Evolutionary conservation across 192 early-diverging fungal genomes (phyloP), one percentile per base, ranked within the genome.

Genomic region (Entomortierella chlamydospora): DNA sequence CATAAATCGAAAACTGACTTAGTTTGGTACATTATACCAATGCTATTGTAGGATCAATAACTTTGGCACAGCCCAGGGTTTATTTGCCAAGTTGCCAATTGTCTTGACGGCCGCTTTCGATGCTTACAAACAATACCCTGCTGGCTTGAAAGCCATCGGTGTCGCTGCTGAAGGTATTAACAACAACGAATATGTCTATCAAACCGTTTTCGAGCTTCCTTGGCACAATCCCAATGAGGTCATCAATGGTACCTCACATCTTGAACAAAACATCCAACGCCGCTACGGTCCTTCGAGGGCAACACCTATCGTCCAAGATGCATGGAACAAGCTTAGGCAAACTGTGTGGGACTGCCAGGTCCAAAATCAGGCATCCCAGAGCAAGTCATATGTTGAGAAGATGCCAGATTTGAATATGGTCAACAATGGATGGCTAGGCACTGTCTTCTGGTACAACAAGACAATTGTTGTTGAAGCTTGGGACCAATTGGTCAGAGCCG

Each of bases 161-260:
- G 67, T 78, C 25, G 64, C 74, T 0, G 23, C 74, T 0, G 74
- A 78, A 43, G 55, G 67, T 7, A 54, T 78, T 56, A 78, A 78
- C 61, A 78, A 78, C 74, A 78, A 78, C 29, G 74, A 78, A 37
- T 78, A 70, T 29, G 11, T 78, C 55, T 78, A 78, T 30, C 34
- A 42, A 4, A 50, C 62, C 5, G 39, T 53, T 6, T 22, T 60
- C n/a, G 62, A 64, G 20, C 37, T 78, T 2, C 42, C 74, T 41
- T 78, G 74, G 74, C 45, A 52, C 7, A 31, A 64, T 34, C 74
- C 74, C 4, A 57, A 69, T 26, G 33, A 58, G 30, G 18, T 59
- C 49, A 57, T 78, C 39, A 34, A 78, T 22, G 60, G 61, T 12
- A 28, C 61, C 23, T 23, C 42, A 12, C 74, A 69, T 33, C 55